These are phyloP conservation scores for Cryomyces antarcticus DNA, from an alignment of 495 filamentous ascomycete species.

Conservation along the genomic window DNA sequence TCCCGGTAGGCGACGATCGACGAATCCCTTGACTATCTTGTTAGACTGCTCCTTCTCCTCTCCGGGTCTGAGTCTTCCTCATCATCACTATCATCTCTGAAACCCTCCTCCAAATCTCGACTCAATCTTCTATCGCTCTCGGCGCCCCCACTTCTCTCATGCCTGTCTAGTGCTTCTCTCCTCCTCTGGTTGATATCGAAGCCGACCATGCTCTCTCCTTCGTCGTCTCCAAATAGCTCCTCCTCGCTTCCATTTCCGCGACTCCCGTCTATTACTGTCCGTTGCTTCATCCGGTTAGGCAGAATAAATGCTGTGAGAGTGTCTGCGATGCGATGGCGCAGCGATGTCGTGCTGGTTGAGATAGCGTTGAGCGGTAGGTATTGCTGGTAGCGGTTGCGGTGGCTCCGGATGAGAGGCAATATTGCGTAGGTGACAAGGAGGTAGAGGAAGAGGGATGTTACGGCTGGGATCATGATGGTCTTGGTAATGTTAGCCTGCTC, in stretches of 20 bases:
- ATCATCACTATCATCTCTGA: conserved; percentile 62
- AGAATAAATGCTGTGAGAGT: conserved; percentile 32
- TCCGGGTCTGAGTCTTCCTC: conserved; percentile 24
- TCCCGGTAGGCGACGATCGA: no score
- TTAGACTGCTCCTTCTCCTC: no score
- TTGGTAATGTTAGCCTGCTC: neutral
- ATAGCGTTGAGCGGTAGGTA: conserved; percentile 30
- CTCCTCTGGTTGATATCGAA: conserved; percentile 31
- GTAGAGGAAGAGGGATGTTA: conserved; percentile 60
- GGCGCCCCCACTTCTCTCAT: conserved; percentile 16
- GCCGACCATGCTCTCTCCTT: conserved; percentile 43
- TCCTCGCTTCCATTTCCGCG: conserved; percentile 19
- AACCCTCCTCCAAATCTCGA: conserved; percentile 67
- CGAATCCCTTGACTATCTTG: no score
- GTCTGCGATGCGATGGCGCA: conserved; percentile 40
- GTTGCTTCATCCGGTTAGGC: conserved; percentile 25
- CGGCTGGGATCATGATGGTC: conserved; percentile 49
- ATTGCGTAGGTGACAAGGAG: conserved; percentile 47
- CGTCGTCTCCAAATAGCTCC: conserved; percentile 47
- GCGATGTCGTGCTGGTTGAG: conserved; percentile 35
- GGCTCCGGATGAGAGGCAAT: conserved; percentile 49
- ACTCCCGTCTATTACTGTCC: conserved; percentile 20
- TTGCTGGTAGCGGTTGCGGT: conserved; percentile 48
- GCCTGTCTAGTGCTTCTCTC: conserved; percentile 28
- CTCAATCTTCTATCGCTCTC: conserved; percentile 40